phyloP scores from a whole-genome alignment of 1,284 basidiomycete species.

The Pseudozyma sp. region DNA sequence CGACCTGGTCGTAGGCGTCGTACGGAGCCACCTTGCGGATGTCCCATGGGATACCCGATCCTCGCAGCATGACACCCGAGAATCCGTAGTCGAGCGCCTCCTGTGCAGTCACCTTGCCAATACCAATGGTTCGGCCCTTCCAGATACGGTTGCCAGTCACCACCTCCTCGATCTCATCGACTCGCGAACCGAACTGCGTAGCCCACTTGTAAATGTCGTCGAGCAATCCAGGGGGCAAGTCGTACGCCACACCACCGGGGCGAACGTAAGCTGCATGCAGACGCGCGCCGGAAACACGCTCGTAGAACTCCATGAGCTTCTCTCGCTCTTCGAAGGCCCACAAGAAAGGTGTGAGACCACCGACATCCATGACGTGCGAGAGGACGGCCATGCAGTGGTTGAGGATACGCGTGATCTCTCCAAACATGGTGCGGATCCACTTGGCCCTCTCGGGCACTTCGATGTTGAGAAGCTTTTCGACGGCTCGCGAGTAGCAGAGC shows the following conservation, averaged over 20 bases:
- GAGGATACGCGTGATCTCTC: constrained; percentile 94
- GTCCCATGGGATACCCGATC: constrained; percentile 95
- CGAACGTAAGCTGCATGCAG: constrained; percentile 98
- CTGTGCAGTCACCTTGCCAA: constrained; percentile 91
- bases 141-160: constrained; percentile 97
- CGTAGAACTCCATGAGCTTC: constrained; percentile 99
- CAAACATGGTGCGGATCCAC: constrained; percentile 97
- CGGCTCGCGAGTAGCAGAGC: constrained; percentile 93
- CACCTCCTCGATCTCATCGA: constrained; percentile 98
- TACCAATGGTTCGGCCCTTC: constrained; percentile 91
- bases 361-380: constrained; percentile 81
- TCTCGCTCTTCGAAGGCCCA: constrained; percentile 99
- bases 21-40: constrained; percentile 89
- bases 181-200: constrained; percentile 88
- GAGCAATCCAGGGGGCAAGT: constrained; percentile 93
- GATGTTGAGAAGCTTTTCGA: constrained; percentile 98
- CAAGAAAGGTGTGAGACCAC: constrained; percentile 96
- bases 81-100: constrained; percentile 93
- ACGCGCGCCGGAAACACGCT: constrained; percentile 96
- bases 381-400: constrained; percentile 99
- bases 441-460: constrained; percentile 98
- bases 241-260: constrained; percentile 97
- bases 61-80: constrained; percentile 95
- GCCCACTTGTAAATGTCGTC: constrained; percentile 99
- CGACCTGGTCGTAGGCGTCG: constrained; percentile 97